phyloP scores from a whole-genome alignment of 1,139 yeast species.

The Yamadazyma buinensis region DNA sequence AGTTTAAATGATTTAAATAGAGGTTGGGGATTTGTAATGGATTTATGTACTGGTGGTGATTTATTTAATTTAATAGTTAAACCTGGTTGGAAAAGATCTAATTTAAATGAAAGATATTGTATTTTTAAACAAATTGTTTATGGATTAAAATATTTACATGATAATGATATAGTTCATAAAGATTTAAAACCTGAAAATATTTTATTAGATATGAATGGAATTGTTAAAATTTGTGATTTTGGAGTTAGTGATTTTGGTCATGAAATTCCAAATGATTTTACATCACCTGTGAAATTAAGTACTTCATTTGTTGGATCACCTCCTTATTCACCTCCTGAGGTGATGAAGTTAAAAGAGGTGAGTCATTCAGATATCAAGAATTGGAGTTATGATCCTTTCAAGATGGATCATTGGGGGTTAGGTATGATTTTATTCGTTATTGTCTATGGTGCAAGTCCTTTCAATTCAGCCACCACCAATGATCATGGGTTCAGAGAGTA shows the following conservation, averaged over 20 bases:
- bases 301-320: slow-evolving; percentile 68
- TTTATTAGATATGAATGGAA: slow-evolving; percentile 51
- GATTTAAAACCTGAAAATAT: slow-evolving; percentile 69
- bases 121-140: slow-evolving; percentile 56
- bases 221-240: slow-evolving; percentile 70
- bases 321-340: slow-evolving; percentile 79
- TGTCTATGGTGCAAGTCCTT: slow-evolving; percentile 59
- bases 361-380: slow-evolving; percentile 33
- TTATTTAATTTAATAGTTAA: slow-evolving; percentile 41
- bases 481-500: slow-evolving; percentile 61
- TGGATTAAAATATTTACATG: slow-evolving; percentile 54
- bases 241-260: slow-evolving; percentile 71
- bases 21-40: slow-evolving; percentile 78
- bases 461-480: slow-evolving; percentile 44
- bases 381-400: slow-evolving; percentile 59
- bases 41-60: slow-evolving; percentile 57
- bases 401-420: slow-evolving; percentile 70
- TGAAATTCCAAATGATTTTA: slow-evolving; percentile 49
- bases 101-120: slow-evolving; percentile 52
- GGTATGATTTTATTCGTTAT: slow-evolving; percentile 65
- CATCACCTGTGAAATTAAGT: slow-evolving; percentile 42
- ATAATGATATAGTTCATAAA: slow-evolving; percentile 55
- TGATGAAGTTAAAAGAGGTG: slow-evolving; percentile 48
- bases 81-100: slow-evolving; percentile 46
- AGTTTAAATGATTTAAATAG: slow-evolving; percentile 51